Evolutionary conservation across 225 moss, liverwort and hornwort species (phyloP), one percentile per base, ranked within the genome.

Genomic region (Straminergon stramineum): DNA sequence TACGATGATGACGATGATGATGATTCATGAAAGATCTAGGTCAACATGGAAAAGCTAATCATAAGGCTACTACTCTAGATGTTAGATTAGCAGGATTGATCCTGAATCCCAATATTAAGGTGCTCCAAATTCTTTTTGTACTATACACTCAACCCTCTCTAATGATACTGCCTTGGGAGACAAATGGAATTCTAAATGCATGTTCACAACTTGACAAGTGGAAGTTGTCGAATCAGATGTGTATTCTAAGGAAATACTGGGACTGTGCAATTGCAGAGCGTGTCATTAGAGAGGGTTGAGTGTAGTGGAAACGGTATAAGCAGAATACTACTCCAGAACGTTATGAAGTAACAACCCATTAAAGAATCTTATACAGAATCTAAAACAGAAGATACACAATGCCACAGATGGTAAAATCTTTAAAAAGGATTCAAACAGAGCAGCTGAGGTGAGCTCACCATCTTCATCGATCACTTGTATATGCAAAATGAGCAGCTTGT

Each of bases 391-490:
- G 55, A 56, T 28, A n/a, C n/a, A 27, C n/a, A 53, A 30, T 28
- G 84, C 21, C 53, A 30, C 37, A 68, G 56, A 55, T 84, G 39
- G 20, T 52, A 45, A 85, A 8, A 56, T 81, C 70, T 43, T 48
- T 43, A 8, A 7, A 14, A 73, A 15, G 48, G 9, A 45, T 63
- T 48, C 45, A 70, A 37, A 41, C 6, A 87, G 37, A 27, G 86
- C 20, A 80, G 83, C 28, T 56, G 53, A n/a, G 23, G 37, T 74
- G 57, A n/a, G 52, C 92, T 91, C 89, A 98, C 98, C 97, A 75
- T 98, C 98, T 94, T 94, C 96, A 73, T 97, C 98, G 21, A 93
- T 89, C 82, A 96, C 96, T 95, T 96, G 95, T 31, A 97, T 97
- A 81, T 97, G 98, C 75, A 98, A 30, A 53, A 98, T 97, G 83